Conservation (phyloP, 768 basidiomycete genomes). For the Ramaria rubella region DNA sequence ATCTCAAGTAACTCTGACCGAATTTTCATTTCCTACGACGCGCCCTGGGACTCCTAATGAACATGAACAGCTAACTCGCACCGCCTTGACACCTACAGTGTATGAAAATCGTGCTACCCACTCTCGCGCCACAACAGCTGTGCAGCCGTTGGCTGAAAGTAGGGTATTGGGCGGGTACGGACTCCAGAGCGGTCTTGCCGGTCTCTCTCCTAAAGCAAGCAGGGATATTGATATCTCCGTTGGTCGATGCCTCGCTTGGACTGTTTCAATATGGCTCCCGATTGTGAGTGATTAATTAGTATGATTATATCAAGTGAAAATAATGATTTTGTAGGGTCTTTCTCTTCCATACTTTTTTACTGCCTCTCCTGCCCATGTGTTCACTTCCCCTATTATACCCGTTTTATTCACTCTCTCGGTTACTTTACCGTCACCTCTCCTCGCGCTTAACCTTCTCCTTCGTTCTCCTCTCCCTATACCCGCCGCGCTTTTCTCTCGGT, state of each 20-base stretch:
- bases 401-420: constrained; percentile 56
- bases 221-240: constrained; percentile 51
- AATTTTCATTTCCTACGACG: constrained; percentile 63
- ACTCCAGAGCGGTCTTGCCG: constrained; percentile 38
- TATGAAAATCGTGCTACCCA: constrained; percentile 35
- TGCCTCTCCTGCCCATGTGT: constrained; percentile 34
- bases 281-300: constrained; percentile 38
- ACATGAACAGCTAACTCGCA: constrained; percentile 23
- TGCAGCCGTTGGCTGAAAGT: constrained; percentile 40
- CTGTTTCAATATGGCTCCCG: constrained; percentile 62
- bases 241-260: constrained; percentile 53
- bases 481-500: constrained; percentile 43
- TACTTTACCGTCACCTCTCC: constrained; percentile 59
- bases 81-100: constrained; percentile 35
- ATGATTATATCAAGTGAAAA: background rate
- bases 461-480: constrained; percentile 63
- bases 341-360: constrained; percentile 54
- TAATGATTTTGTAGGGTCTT: constrained; percentile 37
- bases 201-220: constrained; percentile 37
- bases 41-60: constrained; percentile 21
- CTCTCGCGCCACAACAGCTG: constrained; percentile 47
- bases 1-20: constrained; percentile 50
- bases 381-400: constrained; percentile 34
- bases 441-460: constrained; percentile 55
- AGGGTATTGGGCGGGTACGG: constrained; percentile 67